Conservation (phyloP, 2,329 filamentous ascomycete species). For the Fusarium aywerte region DNA sequence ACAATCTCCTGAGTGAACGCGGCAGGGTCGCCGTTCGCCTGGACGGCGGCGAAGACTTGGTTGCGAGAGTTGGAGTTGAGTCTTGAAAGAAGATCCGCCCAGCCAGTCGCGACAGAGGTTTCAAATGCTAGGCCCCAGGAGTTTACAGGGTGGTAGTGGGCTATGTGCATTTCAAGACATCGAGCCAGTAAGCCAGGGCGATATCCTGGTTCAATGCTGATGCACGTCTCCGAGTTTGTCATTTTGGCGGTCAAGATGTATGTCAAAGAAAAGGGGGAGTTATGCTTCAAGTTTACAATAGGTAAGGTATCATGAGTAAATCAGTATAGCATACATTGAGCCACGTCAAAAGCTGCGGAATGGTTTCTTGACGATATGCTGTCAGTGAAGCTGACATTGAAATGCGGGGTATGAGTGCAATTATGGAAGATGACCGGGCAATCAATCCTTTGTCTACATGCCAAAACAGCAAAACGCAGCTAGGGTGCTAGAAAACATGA, state of each 20-base stretch:
- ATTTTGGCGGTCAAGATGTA: background rate
- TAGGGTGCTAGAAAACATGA: background rate
- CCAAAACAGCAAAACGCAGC: background rate
- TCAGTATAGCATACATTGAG: background rate
- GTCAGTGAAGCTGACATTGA: background rate
- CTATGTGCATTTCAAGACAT: constrained; percentile 34
- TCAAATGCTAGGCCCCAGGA: constrained; percentile 28
- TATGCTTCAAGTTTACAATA: too few species aligned
- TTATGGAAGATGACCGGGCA: background rate
- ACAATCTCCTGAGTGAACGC: constrained; percentile 19
- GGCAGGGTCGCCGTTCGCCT: background rate
- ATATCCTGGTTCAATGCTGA: constrained; percentile 24
- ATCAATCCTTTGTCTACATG: background rate
- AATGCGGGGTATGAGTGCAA: background rate
- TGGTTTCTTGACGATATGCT: background rate
- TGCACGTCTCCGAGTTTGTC: background rate
- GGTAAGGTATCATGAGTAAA: too few species aligned
- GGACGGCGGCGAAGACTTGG: constrained; percentile 25
- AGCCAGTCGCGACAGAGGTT: constrained; percentile 20
- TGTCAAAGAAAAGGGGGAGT: too few species aligned
- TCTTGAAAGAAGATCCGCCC: constrained; percentile 29
- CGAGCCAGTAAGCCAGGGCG: constrained; percentile 29
- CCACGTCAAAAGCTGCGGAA: background rate
- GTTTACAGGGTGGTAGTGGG: constrained; percentile 23
- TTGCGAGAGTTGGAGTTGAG: constrained; percentile 21